These are phyloP conservation scores for Ophiosphaerella narmari DNA, from an alignment of 2,329 filamentous ascomycete species.

Conservation along the genomic window DNA sequence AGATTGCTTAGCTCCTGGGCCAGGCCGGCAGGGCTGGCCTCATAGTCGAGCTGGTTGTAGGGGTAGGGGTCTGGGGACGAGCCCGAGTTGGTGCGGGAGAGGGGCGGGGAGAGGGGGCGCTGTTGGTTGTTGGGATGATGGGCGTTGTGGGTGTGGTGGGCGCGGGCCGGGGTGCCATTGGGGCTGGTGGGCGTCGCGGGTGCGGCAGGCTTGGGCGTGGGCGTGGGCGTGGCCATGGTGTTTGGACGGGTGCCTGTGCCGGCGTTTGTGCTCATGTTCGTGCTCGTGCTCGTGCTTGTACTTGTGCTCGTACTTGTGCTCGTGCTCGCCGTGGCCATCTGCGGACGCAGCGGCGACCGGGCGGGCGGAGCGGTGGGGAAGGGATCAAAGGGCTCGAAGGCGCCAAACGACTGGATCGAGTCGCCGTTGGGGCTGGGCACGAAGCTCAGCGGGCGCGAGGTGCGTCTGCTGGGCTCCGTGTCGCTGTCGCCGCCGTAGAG, in stretches of 20 bases:
- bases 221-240: no score
- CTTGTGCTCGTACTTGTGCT: slow-evolving; percentile 1
- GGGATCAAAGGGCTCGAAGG: slow-evolving; percentile 37
- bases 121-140: slow-evolving; percentile 18
- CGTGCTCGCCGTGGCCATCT: slow-evolving; percentile 23
- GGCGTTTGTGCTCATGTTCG: no score
- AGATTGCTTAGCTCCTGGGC: slow-evolving; percentile 91
- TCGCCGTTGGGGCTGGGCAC: slow-evolving; percentile 63
- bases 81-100: slow-evolving; percentile 45
- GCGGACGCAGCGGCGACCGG: slow-evolving; percentile 45
- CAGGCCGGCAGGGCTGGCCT: slow-evolving; percentile 85
- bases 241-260: no score
- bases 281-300: no score
- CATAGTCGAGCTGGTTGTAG: slow-evolving; percentile 84
- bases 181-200: slow-evolving; percentile 17
- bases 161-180: slow-evolving; percentile 14
- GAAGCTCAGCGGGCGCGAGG: slow-evolving; percentile 76
- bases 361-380: slow-evolving; percentile 48
- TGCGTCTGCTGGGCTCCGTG: slow-evolving; percentile 53
- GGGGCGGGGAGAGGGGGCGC: slow-evolving; percentile 43
- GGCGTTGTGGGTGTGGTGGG: no score
- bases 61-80: slow-evolving; percentile 66
- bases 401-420: slow-evolving; percentile 42
- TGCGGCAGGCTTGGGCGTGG: slow-evolving; percentile 8
- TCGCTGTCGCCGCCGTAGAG: slow-evolving; percentile 84